Base-by-base conservation (phyloP, 2,329 filamentous ascomycete genomes). In the Nakataea oryzae region DNA sequence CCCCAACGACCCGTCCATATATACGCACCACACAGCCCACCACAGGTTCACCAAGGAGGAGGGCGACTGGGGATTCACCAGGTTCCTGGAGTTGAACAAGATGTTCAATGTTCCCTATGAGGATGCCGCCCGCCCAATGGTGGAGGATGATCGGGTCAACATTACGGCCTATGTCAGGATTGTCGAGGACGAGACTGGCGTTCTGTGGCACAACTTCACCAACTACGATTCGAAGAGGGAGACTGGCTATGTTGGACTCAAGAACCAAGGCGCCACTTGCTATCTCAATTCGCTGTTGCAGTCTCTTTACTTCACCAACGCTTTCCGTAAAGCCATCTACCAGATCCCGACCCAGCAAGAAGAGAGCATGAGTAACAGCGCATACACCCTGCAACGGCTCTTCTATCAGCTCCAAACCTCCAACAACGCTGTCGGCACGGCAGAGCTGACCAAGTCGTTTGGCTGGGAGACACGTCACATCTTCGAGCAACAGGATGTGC, bases 171-270 rank as follows among this genome's bases (percentile, higher is more conserved):
- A 91, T 69, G 82, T 96, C 58, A 84, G 91, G 61, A 80, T 95
- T 59, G 86, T 95, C 59, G 90, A 95, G 70, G 91, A 96, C 69
- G 91, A 93, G 65, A 96, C 91, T 1, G 91, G 91, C 62, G 91
- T 95, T 5, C 73, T 96, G 63, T 96, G 91, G 91, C 91, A 96
- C 76, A 95, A 91, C 75, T 93, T 96, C 74, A 81, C 86, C 72
- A 93, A 93, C 76, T 99, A 99, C 73, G 93, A 99, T 73, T 97
- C 95, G n/a, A 99, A 97, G 78, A 96, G 95, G 73, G 93, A 97
- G 76, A 99, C 95, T 0, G 95, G 95, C 63, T 97, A 93, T 78
- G 95, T 99, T 55, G 95, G 95, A 3, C 79, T 99, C 61, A 95
- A 95, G 75, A 99, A 99, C 70, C 95, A 97, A 74, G 95, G 95